Evolutionary conservation across 108 stramenopile genomes (phyloP).

Genomic region (Fragilaria radians): DNA sequence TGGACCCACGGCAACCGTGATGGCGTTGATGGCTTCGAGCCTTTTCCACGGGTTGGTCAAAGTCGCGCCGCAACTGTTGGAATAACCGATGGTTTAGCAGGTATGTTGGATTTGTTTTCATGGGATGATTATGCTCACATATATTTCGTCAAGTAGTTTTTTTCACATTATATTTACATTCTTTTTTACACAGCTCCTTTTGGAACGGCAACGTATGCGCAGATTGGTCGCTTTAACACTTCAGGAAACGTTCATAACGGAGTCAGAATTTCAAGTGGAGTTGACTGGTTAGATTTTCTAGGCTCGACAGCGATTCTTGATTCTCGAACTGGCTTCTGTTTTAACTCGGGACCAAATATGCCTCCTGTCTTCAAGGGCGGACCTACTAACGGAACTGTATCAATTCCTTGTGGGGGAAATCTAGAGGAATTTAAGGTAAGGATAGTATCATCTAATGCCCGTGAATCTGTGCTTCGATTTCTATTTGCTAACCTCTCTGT

Average conservation of each 20-base stretch:
- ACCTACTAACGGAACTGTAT: neutral
- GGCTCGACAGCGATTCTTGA: neutral
- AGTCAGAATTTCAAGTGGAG: neutral
- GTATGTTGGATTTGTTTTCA: neutral
- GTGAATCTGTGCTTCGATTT: too few species aligned
- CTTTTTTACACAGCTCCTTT: neutral
- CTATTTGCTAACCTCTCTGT: too few species aligned
- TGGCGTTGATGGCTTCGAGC: neutral
- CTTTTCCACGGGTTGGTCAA: neutral
- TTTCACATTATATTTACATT: too few species aligned
- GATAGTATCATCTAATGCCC: too few species aligned
- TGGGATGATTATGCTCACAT: too few species aligned
- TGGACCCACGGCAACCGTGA: neutral
- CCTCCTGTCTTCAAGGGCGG: constrained; percentile 1
- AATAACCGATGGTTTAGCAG: neutral
- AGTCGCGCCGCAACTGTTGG: neutral
- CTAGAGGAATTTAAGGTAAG: neutral
- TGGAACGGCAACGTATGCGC: neutral
- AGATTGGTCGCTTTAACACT: neutral
- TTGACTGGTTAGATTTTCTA: neutral
- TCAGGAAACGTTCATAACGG: neutral
- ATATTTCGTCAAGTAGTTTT: too few species aligned
- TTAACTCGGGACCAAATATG: neutral
- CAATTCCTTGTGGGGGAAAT: neutral
- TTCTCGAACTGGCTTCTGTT: neutral